phyloP scores from a whole-genome alignment of 805 yeast species.

The Nakazawaea wickerhamii region DNA sequence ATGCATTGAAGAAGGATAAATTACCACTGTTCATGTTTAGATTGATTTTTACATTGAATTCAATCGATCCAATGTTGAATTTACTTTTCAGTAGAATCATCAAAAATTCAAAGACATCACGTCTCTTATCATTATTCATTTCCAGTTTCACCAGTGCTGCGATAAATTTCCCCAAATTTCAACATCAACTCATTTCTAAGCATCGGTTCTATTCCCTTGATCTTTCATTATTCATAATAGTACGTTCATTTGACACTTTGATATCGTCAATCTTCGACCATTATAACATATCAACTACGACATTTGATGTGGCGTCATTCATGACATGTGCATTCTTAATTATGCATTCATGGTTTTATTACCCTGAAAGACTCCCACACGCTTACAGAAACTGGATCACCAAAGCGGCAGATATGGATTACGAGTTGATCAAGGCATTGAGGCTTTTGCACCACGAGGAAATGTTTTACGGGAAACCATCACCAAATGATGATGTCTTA shows the following conservation, averaged over 20 bases:
- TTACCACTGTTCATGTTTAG: slow-evolving; percentile 32
- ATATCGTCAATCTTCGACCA: slow-evolving; percentile 20
- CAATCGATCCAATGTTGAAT: slow-evolving; percentile 24
- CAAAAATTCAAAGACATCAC: slow-evolving; percentile 1
- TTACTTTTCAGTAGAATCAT: slow-evolving; percentile 6
- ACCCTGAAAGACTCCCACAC: slow-evolving; percentile 35
- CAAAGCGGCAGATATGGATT: slow-evolving; percentile 42
- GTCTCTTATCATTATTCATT: slow-evolving; percentile 23
- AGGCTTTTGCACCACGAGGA: slow-evolving; percentile 26
- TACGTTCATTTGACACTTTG: slow-evolving; percentile 32
- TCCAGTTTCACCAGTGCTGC: slow-evolving; percentile 27
- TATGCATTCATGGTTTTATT: slow-evolving; percentile 33
- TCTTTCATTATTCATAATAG: slow-evolving; percentile 30
- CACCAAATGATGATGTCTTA: slow-evolving; percentile 26
- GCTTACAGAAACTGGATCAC: slow-evolving; percentile 44
- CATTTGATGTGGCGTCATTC: slow-evolving; percentile 27
- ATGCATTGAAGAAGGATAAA: slow-evolving; percentile 27
- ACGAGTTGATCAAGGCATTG: slow-evolving; percentile 30
- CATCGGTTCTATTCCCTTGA: slow-evolving; percentile 31
- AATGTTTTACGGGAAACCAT: slow-evolving; percentile 31
- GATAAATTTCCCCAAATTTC: slow-evolving; percentile 28
- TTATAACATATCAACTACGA: slow-evolving; percentile 11
- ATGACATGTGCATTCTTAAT: slow-evolving; percentile 27
- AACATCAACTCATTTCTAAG: slow-evolving; percentile 25
- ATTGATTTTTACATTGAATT: slow-evolving; percentile 28